phyloP scores from a whole-genome alignment of 164 flowering plant genomes.

The Vitis rupestris region DNA sequence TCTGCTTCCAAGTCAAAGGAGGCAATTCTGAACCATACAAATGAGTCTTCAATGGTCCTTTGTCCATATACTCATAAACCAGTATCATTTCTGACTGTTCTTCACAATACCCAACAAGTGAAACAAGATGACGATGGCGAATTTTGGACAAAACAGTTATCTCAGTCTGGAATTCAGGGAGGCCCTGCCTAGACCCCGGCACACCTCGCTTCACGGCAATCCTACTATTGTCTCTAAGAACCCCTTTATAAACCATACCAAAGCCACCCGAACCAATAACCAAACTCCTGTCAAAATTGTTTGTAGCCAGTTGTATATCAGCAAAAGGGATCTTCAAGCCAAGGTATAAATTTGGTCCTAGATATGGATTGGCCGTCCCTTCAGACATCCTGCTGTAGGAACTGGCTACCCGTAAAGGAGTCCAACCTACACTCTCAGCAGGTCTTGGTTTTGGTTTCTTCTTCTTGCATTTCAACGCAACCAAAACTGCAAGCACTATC shows the following conservation, averaged over 20 bases:
- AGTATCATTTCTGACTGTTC: constrained; percentile 84
- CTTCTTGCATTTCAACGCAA: constrained; percentile 33
- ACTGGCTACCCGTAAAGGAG: constrained; percentile 54
- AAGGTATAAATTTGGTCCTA: constrained; percentile 41
- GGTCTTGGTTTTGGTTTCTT: constrained; percentile 40
- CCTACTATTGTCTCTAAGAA: constrained; percentile 52
- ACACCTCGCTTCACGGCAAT: constrained; percentile 79
- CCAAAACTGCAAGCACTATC: constrained; percentile 18
- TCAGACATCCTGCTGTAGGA: constrained; percentile 49
- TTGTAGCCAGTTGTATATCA: constrained; percentile 61
- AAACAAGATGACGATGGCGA: constrained; percentile 69
- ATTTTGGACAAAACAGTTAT: constrained; percentile 67
- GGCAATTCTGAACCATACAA: constrained; percentile 53
- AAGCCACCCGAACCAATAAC: constrained; percentile 86
- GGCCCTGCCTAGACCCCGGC: constrained; percentile 77
- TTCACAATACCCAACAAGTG: constrained; percentile 77
- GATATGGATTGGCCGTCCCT: constrained; percentile 44
- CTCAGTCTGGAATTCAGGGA: constrained; percentile 80
- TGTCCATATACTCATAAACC: constrained; percentile 80
- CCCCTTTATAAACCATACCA: constrained; percentile 78
- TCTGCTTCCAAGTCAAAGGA: constrained; percentile 65
- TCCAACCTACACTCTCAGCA: constrained; percentile 57
- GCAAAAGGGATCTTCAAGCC: constrained; percentile 59
- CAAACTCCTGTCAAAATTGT: constrained; percentile 54
- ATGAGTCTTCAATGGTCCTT: constrained; percentile 68